phyloP scores from a whole-genome alignment of 2,329 filamentous ascomycete species.

The Botrytis deweyae region DNA sequence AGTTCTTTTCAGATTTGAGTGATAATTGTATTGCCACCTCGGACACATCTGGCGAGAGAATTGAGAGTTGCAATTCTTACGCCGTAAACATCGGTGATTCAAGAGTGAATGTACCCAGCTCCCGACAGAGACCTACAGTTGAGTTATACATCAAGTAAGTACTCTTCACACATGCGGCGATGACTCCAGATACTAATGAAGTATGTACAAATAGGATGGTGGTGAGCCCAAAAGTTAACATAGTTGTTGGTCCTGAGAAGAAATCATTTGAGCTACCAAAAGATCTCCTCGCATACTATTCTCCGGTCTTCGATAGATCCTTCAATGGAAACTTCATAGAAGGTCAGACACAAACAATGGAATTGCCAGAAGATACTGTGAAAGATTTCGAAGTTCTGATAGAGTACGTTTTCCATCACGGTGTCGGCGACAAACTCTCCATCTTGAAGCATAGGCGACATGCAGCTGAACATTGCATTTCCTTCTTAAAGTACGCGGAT shows the following conservation, averaged over 20 bases:
- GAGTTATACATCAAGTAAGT: neutral
- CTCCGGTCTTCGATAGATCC: constrained; percentile 22
- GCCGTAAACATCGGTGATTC: neutral
- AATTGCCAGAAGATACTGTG: constrained; percentile 7
- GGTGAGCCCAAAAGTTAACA: constrained; percentile 16
- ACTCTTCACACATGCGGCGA: neutral
- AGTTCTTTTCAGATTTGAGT: neutral
- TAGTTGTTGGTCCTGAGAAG: constrained; percentile 26
- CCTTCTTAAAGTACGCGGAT: neutral
- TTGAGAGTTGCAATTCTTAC: neutral
- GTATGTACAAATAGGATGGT: neutral
- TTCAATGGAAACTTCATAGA: constrained; percentile 27
- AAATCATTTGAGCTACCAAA: constrained; percentile 26
- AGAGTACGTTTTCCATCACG: neutral
- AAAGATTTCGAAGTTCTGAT: neutral
- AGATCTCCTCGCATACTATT: constrained; percentile 26
- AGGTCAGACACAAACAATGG: constrained; percentile 19
- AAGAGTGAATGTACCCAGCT: neutral
- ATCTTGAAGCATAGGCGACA: neutral
- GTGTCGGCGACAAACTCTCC: neutral
- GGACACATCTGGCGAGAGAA: neutral
- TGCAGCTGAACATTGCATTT: neutral
- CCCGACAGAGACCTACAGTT: neutral
- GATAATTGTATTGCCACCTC: neutral
- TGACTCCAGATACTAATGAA: neutral